Base-by-base conservation (phyloP, 1,284 basidiomycete genomes). In the Ganoderma lingzhi region DNA sequence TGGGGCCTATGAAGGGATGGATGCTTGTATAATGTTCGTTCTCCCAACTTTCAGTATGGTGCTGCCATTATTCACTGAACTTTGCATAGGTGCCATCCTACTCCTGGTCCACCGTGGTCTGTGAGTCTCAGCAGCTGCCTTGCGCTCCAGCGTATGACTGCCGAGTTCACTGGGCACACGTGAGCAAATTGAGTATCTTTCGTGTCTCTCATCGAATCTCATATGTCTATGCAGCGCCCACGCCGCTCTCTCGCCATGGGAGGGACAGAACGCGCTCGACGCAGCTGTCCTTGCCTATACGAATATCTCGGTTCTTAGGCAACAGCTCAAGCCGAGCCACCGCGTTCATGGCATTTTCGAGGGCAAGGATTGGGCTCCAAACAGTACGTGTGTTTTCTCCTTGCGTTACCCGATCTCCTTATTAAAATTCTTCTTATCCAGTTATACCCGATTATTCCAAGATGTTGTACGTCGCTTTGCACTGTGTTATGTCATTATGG, bases 201-300 rank as follows among this genome's bases (percentile, higher is more conserved):
- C 19, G 6, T 1, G 41, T 14, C 8, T 41, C 23, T 2, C 2
- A 10, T 63, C 12, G 28, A 39, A 55, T 10, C 10, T 41, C 1
- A 56, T 53, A 37, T n/a, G 45, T 55, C 28, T 42, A 17, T 8
- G 6, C 37, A 93, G 93, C 51, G 90, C 93, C 12, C 93, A 95
- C 77, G 93, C 93, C 17, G 91, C 89, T 23, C 85, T 86, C 32
- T 85, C 91, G 4, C 94, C 93, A 30, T 95, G 93, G 94, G 92
- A 96, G 80, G 95, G 93, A 32, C 86, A 87, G 66, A 96, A 96
- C 76, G 95, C 96, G 2, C 85, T 95, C 44, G 95, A 96, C 78
- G 95, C 95, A 0, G 95, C 93, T 2, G 91, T 95, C 69, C 80
- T 93, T 8, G 92, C 94, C 1, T 96, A 97, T 80, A 88, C 86